Conservation (phyloP, 495 filamentous ascomycete genomes). For the Cercophora scortea region DNA sequence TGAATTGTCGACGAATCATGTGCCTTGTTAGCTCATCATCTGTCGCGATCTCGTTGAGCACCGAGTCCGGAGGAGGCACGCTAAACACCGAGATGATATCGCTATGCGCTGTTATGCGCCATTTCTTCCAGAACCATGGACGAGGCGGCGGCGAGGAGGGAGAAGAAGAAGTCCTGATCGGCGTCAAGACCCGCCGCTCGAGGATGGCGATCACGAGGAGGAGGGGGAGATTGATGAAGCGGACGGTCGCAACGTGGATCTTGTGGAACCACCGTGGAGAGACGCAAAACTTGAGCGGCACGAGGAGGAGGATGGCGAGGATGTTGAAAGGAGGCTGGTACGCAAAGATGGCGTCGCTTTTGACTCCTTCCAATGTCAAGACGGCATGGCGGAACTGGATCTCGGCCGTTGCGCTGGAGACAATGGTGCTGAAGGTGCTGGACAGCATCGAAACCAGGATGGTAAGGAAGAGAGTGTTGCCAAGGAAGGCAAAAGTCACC, state of each 20-base stretch:
- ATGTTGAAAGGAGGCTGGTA: conserved; percentile 71
- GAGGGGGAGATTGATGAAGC: conserved; percentile 56
- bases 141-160: not conserved
- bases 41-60: conserved; percentile 46
- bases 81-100: conserved; percentile 65
- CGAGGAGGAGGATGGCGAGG: conserved; percentile 52
- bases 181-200: conserved; percentile 42
- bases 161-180: not conserved
- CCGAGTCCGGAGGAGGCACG: conserved; percentile 52
- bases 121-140: conserved; percentile 35
- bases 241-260: conserved; percentile 59
- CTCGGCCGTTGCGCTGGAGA: conserved; percentile 56
- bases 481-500: conserved; percentile 64
- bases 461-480: conserved; percentile 70
- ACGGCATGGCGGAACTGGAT: conserved; percentile 65
- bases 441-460: conserved; percentile 69
- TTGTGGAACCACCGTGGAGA: conserved; percentile 71
- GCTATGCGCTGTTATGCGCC: conserved; percentile 50
- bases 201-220: conserved; percentile 51
- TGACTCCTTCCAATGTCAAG: conserved; percentile 69
- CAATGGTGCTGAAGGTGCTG: conserved; percentile 62
- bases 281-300: conserved; percentile 58
- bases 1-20: conserved; percentile 40
- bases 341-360: conserved; percentile 64
- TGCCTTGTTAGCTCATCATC: conserved; percentile 45